Evolutionary conservation across 2,329 filamentous ascomycete species (phyloP).

Genomic region (Aureobasidium sp.): DNA sequence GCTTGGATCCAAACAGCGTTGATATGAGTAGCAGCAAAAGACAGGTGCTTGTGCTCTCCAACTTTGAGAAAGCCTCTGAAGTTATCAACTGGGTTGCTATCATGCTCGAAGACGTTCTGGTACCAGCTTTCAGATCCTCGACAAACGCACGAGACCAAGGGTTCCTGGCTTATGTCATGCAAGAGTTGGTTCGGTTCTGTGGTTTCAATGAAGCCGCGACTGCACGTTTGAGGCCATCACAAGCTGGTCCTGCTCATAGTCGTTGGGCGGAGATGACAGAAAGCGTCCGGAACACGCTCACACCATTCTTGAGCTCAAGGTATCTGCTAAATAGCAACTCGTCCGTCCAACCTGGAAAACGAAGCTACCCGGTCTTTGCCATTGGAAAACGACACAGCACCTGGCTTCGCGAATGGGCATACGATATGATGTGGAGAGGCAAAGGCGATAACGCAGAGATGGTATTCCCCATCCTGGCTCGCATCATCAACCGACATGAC

Average conservation of each 20-base stretch:
- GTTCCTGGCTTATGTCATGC: slow-evolving; percentile 89
- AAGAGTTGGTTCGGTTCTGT: slow-evolving; percentile 73
- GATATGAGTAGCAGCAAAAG: slow-evolving; percentile 69
- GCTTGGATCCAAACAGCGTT: slow-evolving; percentile 81
- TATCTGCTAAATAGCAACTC: slow-evolving; percentile 56
- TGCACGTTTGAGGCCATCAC: slow-evolving; percentile 43
- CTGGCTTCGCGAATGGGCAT: slow-evolving; percentile 74
- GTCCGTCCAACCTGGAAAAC: slow-evolving; percentile 20
- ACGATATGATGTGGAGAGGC: slow-evolving; percentile 71
- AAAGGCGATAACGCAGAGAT: slow-evolving; percentile 65
- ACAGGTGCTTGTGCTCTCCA: slow-evolving; percentile 78
- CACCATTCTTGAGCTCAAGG: slow-evolving; percentile 76
- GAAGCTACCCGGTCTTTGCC: slow-evolving; percentile 67
- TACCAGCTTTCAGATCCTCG: slow-evolving; percentile 83
- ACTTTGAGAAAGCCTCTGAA: slow-evolving; percentile 71
- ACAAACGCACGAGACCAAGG: slow-evolving; percentile 83
- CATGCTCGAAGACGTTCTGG: slow-evolving; percentile 75
- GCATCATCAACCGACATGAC: slow-evolving; percentile 78
- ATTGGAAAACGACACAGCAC: slow-evolving; percentile 59
- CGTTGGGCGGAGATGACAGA: slow-evolving; percentile 76
- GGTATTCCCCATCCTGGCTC: slow-evolving; percentile 72
- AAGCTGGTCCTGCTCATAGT: slow-evolving; percentile 53
- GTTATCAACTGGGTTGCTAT: slow-evolving; percentile 79
- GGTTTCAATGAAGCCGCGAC: slow-evolving; percentile 55
- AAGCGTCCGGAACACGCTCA: slow-evolving; percentile 68